Evolutionary conservation across 1,284 basidiomycete genomes (phyloP).

Genomic region (Paramarasmius palmivorus): DNA sequence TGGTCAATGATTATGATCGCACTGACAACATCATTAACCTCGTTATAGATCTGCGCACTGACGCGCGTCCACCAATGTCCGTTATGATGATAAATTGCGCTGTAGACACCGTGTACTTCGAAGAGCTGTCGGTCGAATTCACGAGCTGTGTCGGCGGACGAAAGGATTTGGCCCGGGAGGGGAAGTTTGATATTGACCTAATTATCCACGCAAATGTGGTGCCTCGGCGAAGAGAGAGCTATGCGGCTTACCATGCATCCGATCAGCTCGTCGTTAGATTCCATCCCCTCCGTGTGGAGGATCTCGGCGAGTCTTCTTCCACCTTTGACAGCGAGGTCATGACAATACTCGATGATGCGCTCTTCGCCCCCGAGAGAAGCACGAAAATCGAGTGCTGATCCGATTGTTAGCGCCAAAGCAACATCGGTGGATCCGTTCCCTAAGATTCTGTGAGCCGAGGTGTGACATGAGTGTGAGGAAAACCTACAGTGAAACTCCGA

Average conservation of each 20-base stretch:
- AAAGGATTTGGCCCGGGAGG: neutral
- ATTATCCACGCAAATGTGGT: too few relatives aligned
- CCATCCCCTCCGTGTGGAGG: constrained; percentile 1
- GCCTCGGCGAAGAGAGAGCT: too few relatives aligned
- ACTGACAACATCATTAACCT: neutral
- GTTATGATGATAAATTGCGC: constrained; percentile 5
- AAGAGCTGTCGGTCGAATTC: constrained; percentile 1
- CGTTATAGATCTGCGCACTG: constrained; percentile 13
- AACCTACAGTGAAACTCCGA: neutral
- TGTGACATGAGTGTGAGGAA: neutral
- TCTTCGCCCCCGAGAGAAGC: constrained; percentile 3
- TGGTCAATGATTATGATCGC: neutral
- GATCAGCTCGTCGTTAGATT: neutral
- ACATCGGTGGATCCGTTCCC: constrained; percentile 2
- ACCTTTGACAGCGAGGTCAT: neutral
- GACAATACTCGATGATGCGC: constrained; percentile 1
- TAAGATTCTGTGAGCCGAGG: neutral
- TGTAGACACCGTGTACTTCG: constrained; percentile 1
- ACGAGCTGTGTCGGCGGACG: neutral
- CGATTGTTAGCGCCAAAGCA: constrained; percentile 7
- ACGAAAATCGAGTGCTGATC: constrained; percentile 11
- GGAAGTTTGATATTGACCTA: constrained; percentile 3
- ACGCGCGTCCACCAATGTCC: constrained; percentile 7
- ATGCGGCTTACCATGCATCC: neutral
- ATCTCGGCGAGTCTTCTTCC: constrained; percentile 1